Evolutionary conservation across 495 filamentous ascomycete genomes (phyloP).

Genomic region (Clavariopsis aquatica): DNA sequence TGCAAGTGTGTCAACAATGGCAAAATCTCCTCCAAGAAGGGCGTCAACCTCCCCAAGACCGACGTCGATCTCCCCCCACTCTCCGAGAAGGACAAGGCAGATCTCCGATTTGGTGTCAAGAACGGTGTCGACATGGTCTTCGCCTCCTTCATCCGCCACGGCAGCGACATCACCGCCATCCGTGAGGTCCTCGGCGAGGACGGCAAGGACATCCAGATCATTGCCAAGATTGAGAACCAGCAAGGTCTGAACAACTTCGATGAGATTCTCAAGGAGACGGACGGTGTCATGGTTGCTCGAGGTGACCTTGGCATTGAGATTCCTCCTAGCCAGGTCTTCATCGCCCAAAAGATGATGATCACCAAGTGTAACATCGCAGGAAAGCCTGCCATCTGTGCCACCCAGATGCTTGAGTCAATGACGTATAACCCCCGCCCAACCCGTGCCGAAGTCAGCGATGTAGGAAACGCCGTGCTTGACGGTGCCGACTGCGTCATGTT

Average conservation of each 20-base stretch:
- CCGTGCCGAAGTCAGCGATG: constrained; percentile 95
- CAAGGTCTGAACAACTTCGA: constrained; percentile 99
- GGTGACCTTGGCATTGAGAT: constrained; percentile 99
- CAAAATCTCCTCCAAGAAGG: constrained; percentile 96
- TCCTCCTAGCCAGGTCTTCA: constrained; percentile 95
- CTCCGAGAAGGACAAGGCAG: constrained; percentile 96
- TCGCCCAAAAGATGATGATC: constrained; percentile 99
- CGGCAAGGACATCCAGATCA: constrained; percentile 97
- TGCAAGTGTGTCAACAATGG: constrained; percentile 91
- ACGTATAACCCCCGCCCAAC: constrained; percentile 98
- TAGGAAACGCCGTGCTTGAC: constrained; percentile 96
- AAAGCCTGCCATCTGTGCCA: constrained; percentile 95
- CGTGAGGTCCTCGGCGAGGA: constrained; percentile 87
- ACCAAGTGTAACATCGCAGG: constrained; percentile 99
- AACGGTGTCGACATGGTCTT: constrained; percentile 99
- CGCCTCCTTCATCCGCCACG: constrained; percentile 94
- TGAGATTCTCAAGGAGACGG: constrained; percentile 92
- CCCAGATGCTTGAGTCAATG: constrained; percentile 97
- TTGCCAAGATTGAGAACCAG: constrained; percentile 99
- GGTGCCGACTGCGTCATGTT: constrained; percentile 99
- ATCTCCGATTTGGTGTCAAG: constrained; percentile 93
- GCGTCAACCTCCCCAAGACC: constrained; percentile 97
- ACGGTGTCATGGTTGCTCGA: constrained; percentile 99
- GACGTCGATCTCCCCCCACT: constrained; percentile 97
- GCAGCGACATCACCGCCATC: constrained; percentile 87